Conservation (phyloP, 345 rosid species). For the Clarkia xantiana region DNA sequence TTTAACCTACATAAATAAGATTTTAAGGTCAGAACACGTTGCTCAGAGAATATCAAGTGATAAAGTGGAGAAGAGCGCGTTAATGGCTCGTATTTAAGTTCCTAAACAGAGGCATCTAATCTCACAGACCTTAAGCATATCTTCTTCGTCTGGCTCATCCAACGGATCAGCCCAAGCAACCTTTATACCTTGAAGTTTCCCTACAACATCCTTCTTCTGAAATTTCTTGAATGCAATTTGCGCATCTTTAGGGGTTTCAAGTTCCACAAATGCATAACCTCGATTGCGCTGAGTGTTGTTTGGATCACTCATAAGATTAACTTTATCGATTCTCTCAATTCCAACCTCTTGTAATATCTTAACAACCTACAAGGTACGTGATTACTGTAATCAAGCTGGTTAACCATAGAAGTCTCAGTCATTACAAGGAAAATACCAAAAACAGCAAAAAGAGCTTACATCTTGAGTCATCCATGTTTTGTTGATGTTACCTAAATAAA, state of each 20-base stretch:
- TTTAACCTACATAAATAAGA: constrained; percentile 14
- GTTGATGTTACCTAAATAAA: constrained; percentile 22
- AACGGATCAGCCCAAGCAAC: constrained; percentile 24
- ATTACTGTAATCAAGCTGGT: too few relatives aligned
- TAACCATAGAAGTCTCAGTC: too few relatives aligned
- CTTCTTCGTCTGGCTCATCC: constrained; percentile 22
- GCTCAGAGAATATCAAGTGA: neutral
- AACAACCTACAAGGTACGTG: constrained; percentile 9
- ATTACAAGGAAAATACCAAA: neutral
- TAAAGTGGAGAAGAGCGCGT: too few relatives aligned
- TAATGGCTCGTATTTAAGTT: too few relatives aligned
- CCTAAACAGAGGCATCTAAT: too few relatives aligned
- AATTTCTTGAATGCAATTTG: constrained; percentile 19
- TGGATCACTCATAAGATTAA: constrained; percentile 18
- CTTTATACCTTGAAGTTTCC: constrained; percentile 13
- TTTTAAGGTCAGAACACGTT: neutral
- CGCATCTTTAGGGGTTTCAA: constrained; percentile 21
- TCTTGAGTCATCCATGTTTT: constrained; percentile 18
- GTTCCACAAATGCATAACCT: constrained; percentile 22
- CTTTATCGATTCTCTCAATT: constrained; percentile 18
- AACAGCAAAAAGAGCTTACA: constrained; percentile 11
- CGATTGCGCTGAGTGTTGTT: constrained; percentile 14
- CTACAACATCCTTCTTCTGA: constrained; percentile 9
- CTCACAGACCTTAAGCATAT: constrained; percentile 15
- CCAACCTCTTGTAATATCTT: constrained; percentile 14